Base-by-base conservation (phyloP, 2,329 filamentous ascomycete species). In the Apiospora phragmitis region DNA sequence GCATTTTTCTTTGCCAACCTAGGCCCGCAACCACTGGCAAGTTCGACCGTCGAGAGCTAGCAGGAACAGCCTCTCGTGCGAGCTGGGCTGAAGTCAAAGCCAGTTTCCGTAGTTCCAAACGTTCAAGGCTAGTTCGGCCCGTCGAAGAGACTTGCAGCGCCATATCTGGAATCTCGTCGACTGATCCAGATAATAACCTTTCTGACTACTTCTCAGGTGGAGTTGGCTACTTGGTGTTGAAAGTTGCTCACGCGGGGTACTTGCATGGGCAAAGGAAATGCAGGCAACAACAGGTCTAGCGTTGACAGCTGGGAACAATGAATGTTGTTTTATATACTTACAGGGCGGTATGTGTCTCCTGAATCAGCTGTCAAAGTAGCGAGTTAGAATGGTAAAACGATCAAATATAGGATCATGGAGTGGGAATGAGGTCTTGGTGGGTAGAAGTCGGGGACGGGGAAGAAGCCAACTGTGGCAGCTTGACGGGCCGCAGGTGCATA, bases 341-440 rank as follows among this genome's bases (percentile, higher is more conserved):
- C 88, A 78, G 88, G 87, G 80, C 88, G 87, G 81, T 90, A 90
- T 74, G 83, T 90, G 78, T 90, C 88, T 81, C 86, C 86, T 67
- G 65, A 42, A 45, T 67, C 65, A 45, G 65, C 65, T 67, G 65
- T 18, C 42, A 69, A 72, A 73, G 72, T 73, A 72, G 68, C 71
- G 71, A 70, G 74, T 72, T 59, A 71, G 65, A 74, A 73, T 11
- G 55, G 12, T 18, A 21, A 24, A 38, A 62, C 55, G 55, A 38
- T n/a, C 32, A 62, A 62, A n/a, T n/a, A 70, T 72, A 70, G 71
- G 74, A 70, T 72, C 74, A 70, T 68, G 72, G 74, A 73, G 73
- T 70, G 66, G 72, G 65, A 69, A 68, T 71, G 71, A 71, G 71
- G 69, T 72, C 59, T 68, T 43, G 65, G 42, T 67, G 65, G 26